These are phyloP conservation scores for Aspergillus eucalypticola DNA, from an alignment of 2,329 filamentous ascomycete genomes.

Conservation along the genomic window DNA sequence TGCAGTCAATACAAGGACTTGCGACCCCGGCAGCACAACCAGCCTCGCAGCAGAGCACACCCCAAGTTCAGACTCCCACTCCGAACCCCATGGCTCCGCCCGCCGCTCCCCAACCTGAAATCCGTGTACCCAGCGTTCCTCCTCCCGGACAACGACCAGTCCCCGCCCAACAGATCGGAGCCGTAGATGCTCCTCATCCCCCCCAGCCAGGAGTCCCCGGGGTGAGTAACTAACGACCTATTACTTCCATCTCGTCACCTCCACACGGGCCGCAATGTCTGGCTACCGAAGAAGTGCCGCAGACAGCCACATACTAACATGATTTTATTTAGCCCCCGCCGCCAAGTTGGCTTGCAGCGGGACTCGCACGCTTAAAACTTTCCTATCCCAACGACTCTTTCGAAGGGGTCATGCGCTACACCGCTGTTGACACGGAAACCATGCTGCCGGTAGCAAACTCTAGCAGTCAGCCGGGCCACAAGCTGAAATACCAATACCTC, in stretches of 20 bases:
- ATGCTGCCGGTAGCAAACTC: slow-evolving; percentile 62
- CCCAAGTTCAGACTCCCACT: slow-evolving; percentile 53
- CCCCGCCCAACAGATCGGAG: slow-evolving; percentile 43
- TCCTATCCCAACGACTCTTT: slow-evolving; percentile 79
- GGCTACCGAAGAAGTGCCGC: not conserved
- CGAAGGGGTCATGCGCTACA: slow-evolving; percentile 89
- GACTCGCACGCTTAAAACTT: slow-evolving; percentile 69
- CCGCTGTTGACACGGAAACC: slow-evolving; percentile 72
- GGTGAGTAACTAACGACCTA: slow-evolving; percentile 41
- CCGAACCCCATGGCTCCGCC: slow-evolving; percentile 55
- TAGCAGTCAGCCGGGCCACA: slow-evolving; percentile 54
- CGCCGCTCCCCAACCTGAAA: slow-evolving; percentile 34
- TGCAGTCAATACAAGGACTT: slow-evolving; percentile 32
- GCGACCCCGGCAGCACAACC: slow-evolving; percentile 47
- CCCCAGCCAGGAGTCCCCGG: slow-evolving; percentile 44
- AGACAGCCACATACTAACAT: slow-evolving; percentile 13
- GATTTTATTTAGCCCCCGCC: slow-evolving; percentile 66
- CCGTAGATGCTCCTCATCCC: slow-evolving; percentile 48
- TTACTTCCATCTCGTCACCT: slow-evolving; percentile 18
- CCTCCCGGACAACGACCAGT: slow-evolving; percentile 27
- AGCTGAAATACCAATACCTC: slow-evolving; percentile 77
- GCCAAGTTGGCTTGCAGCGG: slow-evolving; percentile 78
- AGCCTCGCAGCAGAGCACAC: slow-evolving; percentile 46
- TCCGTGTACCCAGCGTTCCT: slow-evolving; percentile 23
- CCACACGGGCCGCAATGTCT: slow-evolving; percentile 16